phyloP scores from a whole-genome alignment of 164 flowering plant species.

The Annona squamosa region DNA sequence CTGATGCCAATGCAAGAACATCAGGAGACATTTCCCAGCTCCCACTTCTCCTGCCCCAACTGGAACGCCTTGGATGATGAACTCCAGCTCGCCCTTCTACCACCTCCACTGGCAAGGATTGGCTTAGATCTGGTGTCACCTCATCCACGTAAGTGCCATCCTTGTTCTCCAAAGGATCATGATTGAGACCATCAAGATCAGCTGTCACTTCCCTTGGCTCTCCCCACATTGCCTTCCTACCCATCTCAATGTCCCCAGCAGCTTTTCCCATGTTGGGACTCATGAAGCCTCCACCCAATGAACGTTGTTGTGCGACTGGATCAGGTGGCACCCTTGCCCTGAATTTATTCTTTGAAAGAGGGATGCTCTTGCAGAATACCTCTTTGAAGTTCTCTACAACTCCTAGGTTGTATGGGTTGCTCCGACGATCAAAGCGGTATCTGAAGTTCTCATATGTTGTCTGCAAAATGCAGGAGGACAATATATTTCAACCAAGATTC shows the following conservation, averaged over 20 bases:
- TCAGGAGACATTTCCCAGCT: conserved; percentile 94
- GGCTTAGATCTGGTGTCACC: conserved; percentile 50
- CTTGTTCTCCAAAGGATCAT: conserved; percentile 36
- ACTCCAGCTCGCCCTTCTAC: conserved; percentile 43
- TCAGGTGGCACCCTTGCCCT: conserved; percentile 46
- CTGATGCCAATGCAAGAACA: conserved; percentile 68
- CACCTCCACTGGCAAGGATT: conserved; percentile 36
- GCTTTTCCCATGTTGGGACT: conserved; percentile 58
- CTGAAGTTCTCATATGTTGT: conserved; percentile 61
- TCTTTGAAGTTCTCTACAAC: conserved; percentile 44
- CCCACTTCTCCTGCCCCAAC: conserved; percentile 87
- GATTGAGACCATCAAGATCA: conserved; percentile 39
- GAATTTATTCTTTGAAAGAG: conserved; percentile 57
- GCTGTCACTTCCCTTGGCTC: conserved; percentile 16
- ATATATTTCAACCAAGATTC: not conserved
- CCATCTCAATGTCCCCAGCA: conserved; percentile 66
- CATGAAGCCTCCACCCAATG: conserved; percentile 41
- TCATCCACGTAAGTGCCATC: conserved; percentile 23
- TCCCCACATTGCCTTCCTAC: conserved; percentile 64
- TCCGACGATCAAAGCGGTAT: conserved; percentile 48
- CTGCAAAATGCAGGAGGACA: conserved; percentile 30
- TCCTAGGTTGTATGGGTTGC: conserved; percentile 56
- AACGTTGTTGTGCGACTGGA: conserved; percentile 30
- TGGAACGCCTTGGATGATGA: conserved; percentile 61
- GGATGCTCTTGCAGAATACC: conserved; percentile 40